Evolutionary conservation across 805 yeast genomes (phyloP), one percentile per base, ranked within the genome.

Genomic region (Metschnikowia dekortorum): DNA sequence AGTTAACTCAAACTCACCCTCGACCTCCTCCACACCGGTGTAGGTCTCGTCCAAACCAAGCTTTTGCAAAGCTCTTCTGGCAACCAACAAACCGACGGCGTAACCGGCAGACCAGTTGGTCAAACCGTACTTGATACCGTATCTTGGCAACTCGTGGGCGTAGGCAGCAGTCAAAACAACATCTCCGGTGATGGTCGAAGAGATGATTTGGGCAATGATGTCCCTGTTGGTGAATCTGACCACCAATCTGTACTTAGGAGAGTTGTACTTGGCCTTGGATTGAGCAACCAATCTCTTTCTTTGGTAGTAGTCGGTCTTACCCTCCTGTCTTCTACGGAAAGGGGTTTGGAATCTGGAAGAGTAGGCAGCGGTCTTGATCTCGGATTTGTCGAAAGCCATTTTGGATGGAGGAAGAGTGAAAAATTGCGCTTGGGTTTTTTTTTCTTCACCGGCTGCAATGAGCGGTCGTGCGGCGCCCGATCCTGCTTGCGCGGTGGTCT

Each of bases 31-130:
- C 68, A 91, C 99, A 87, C 99, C 99, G 59, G 76, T 68, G 87
- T 94, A 94, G 74, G 96, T 89, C 84, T 94, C 96, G 79, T 92
- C 98, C 70, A 94, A 85, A 68, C 96, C 96, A 71, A 94, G 87
- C 84, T 94, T 94, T 79, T 89, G 86, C 74, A 94, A 85, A 60
- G 96, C 89, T 85, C 99, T 92, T 86, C 99, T 91, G 80, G 99
- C 99, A 73, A 94, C 85, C 74, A 94, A 83, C 65, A 94, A 82
- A 85, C 99, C 99, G 68, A 89, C 87, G 70, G 98, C 97, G 83
- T 94, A 94, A 75, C 97, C 98, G 75, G 99, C 98, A 58, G 99
- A 81, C 99, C 99, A 94, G 95, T 94, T 94, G 75, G 99, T 92
- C 76, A 94, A 85, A 87, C 99, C 99, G 79, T 89, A 96, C 73